Evolutionary conservation across 345 rosid species (phyloP), one percentile per base, ranked within the genome.

Genomic region (Lepidium sativum): DNA sequence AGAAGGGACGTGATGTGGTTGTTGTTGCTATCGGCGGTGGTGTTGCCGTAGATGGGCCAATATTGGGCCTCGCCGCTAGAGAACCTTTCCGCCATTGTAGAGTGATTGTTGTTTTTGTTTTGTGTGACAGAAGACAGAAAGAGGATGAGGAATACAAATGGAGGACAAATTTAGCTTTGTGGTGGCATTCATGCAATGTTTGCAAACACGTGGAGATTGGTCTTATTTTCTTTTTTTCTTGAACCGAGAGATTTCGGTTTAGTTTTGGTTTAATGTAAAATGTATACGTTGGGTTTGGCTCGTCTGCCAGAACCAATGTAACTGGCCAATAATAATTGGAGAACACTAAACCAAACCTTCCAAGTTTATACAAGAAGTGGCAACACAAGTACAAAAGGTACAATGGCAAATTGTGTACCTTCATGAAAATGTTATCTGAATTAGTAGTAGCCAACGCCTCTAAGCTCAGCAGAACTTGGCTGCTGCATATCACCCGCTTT

Each of bases 371-470:
- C 65, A 54, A 29, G 29, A 12, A 32, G 54, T 39, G 50, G 47
- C 9, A 17, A 47, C 40, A 61, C 15, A 54, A 54, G n/a, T 8
- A 31, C 29, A 39, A 38, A 18, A 48, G 17, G 23, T 63, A 63
- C 38, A 56, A 31, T 11, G 31, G 23, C 12, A 45, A 43, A 54
- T 5, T 45, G 49, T 54, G 48, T 51, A 55, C 38, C 52, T 23
- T 38, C 4, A 54, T 45, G 64, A 54, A 44, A 63, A 47, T 8
- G 11, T 25, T 48, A 12, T 48, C 5, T 4, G 48, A 65, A 42
- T 80, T 72, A 87, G 78, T 68, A 82, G 51, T 77, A 85, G 40
- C 95, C 95, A 56, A 57, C 84, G 55, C 82, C 74, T 77, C 72
- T 79, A 44, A 79, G 29, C 71, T 80, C 85, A 15, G 41, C 23